These are phyloP conservation scores for Lecanicillium sp. DNA, from an alignment of 2,329 filamentous ascomycete genomes.

Conservation along the genomic window DNA sequence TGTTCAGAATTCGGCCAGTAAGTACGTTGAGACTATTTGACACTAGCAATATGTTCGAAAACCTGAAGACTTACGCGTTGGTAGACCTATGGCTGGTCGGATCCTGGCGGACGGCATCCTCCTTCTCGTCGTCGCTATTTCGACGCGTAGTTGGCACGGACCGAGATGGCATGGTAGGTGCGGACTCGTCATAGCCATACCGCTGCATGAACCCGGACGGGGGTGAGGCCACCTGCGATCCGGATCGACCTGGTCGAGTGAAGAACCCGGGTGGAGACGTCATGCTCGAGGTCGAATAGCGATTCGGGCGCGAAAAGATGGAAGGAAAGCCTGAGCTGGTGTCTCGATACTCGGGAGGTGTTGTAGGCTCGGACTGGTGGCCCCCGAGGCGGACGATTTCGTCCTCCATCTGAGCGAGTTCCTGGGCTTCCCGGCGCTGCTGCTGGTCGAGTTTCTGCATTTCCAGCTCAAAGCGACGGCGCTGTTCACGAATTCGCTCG, in stretches of 20 bases:
- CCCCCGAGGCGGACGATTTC: constrained; percentile 60
- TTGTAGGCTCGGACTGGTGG: constrained; percentile 90
- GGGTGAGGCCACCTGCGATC: constrained; percentile 74
- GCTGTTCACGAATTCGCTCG: constrained; percentile 83
- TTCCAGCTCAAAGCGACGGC: constrained; percentile 81
- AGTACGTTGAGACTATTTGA: too few relatives aligned
- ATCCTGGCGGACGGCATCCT: constrained; percentile 61
- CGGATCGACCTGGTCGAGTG: constrained; percentile 65
- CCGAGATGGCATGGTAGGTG: constrained; percentile 64
- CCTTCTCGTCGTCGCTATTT: constrained; percentile 86
- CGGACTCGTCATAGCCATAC: constrained; percentile 38
- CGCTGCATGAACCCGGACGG: constrained; percentile 53
- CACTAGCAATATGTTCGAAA: too few relatives aligned
- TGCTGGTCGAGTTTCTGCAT: constrained; percentile 85
- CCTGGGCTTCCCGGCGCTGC: constrained; percentile 72
- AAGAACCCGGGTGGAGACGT: constrained; percentile 71
- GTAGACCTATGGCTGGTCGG: constrained; percentile 64
- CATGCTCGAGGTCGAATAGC: constrained; percentile 83
- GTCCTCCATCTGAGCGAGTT: constrained; percentile 77
- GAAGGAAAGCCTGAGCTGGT: constrained; percentile 61
- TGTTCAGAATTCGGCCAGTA: too few relatives aligned
- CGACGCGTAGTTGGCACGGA: constrained; percentile 81
- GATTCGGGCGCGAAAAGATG: constrained; percentile 74
- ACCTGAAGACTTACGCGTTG: constrained; percentile 82
- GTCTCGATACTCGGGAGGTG: constrained; percentile 86